A percentile compares a stretch with the other conserved stretches of the same genome.
phyloP scores from a whole-genome alignment of 2,329 filamentous ascomycete species.

The Lasiodiplodia theobromae region DNA sequence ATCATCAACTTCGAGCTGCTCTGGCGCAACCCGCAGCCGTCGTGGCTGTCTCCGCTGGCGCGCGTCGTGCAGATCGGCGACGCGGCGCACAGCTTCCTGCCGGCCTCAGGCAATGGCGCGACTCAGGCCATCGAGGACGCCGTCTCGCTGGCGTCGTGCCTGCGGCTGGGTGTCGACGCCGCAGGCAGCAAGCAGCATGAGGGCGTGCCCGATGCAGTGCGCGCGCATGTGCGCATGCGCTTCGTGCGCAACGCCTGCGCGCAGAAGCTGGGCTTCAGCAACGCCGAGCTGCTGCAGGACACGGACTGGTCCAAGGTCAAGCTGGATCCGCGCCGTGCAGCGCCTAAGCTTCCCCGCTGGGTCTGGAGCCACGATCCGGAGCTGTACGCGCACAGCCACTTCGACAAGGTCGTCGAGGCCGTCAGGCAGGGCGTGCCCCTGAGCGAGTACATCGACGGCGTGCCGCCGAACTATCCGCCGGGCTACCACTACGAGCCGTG shows the following conservation, averaged over 20 bases:
- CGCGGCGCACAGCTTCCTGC: constrained; percentile 54
- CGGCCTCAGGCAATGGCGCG: constrained; percentile 54
- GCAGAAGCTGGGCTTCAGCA: constrained; percentile 57
- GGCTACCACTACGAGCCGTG: constrained; percentile 52
- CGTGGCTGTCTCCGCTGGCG: constrained; percentile 52
- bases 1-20: constrained; percentile 59
- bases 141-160: constrained; percentile 54
- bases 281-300: constrained; percentile 56
- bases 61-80: constrained; percentile 56
- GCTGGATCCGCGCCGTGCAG: constrained; percentile 52
- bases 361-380: constrained; percentile 56
- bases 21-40: constrained; percentile 56
- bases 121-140: constrained; percentile 58
- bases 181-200: constrained; percentile 31
- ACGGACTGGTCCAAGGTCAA: constrained; percentile 59
- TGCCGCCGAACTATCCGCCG: constrained; percentile 54
- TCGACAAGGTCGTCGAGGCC: constrained; percentile 49
- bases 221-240: constrained; percentile 51
- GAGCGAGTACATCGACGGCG: constrained; percentile 39
- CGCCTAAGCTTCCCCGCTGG: constrained; percentile 56
- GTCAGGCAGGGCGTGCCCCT: constrained; percentile 41
- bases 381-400: constrained; percentile 54
- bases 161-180: constrained; percentile 50
- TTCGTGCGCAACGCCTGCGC: constrained; percentile 58
- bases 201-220: constrained; percentile 47